Evolutionary conservation across 108 stramenopile genomes (phyloP), one percentile per base, ranked within the genome.

Genomic region (Pseudonitzschia pungens): DNA sequence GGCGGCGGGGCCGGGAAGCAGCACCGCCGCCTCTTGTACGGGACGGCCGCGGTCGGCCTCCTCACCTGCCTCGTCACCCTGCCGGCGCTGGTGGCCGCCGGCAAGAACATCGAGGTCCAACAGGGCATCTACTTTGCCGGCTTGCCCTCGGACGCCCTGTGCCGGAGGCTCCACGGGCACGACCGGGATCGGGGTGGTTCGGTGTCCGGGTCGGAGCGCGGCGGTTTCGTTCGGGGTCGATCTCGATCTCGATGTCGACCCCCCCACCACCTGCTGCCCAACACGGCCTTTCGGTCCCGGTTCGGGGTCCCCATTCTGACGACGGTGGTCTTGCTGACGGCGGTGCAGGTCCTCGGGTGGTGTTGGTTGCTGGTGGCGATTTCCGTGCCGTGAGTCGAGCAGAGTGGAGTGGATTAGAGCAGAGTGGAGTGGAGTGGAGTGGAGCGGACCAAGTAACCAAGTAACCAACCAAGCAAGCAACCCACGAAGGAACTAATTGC

Each of bases 21-120:
- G 36, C 4, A 36, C 36, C 36, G 6, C 1, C 45, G 45, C 3
- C 42, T 82, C 16, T 73, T 69, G 33, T 77, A 64, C 21, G 73
- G 77, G n/a, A 77, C 82, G 10, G 82, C 82, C 52, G 68, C 52
- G 26, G 79, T 83, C 3, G 82, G 82, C 20, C 50, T 83, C 33
- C 52, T 68, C 0, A 83, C 82, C 7, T 68, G 79, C 15, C 41
- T 83, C 10, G 79, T 83, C 20, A 83, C 82, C 16, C 53, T 80
- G 56, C 82, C 79, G 4, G 76, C 82, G 0, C 70, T 83, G 24
- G 33, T 83, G 27, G 79, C 78, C 0, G 82, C 82, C 6, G 82
- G 76, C 22, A 40, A 68, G 40, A 83, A 80, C 55, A 80, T 83
- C 29, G 82, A 83, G 45, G 42, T 83, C 7, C 82, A 83, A 59